Evolutionary conservation across 148 eudicot species (phyloP), one percentile per base, ranked within the genome.

Genomic region (Fagopyrum homotropicum): DNA sequence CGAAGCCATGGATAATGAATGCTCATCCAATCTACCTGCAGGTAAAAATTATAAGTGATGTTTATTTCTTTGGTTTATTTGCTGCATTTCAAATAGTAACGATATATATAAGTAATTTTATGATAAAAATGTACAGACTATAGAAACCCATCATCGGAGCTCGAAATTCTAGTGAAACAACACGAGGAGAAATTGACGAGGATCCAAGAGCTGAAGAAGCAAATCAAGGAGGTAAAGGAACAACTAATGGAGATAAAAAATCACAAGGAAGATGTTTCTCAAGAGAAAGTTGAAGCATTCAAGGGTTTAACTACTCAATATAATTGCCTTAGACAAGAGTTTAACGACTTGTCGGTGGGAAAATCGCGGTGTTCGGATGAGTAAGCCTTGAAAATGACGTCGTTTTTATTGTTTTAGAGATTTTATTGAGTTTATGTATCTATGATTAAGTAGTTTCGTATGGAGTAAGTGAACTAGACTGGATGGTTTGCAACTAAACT

Each of bases 321-420:
- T 46, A 66, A 66, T 17, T 66, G 35, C 47, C 47, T 66, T 66
- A 66, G 71, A 15, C 71, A 66, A 66, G 71, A 66, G 19, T 66
- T 35, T 40, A 40, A 66, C 17, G 19, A 17, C 1, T 17, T 66
- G 19, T 40, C 45, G 11, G 71, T 17, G 4, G 71, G 71, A 6
- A 66, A 66, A 66, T 9, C 71, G 19, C 47, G 9, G n/a, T 16
- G 69, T 4, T 35, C 46, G 9, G 46, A 66, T 2, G 1, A 66
- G 1, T 66, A 35, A 30, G 5, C 2, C 1, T 5, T 63, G 44
- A 63, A 63, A 63, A 63, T 43, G 69, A 11, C 69, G 5, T 29
- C 45, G 71, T 66, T 66, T 61, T 4, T 1, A 35, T 43, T 15
- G 0, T 63, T 26, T 63, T 10, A 29, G 0, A 2, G 1, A 9